These are phyloP conservation scores for Simplicillium aogashimaense DNA, from an alignment of 2,329 filamentous ascomycete species.

Conservation along the genomic window DNA sequence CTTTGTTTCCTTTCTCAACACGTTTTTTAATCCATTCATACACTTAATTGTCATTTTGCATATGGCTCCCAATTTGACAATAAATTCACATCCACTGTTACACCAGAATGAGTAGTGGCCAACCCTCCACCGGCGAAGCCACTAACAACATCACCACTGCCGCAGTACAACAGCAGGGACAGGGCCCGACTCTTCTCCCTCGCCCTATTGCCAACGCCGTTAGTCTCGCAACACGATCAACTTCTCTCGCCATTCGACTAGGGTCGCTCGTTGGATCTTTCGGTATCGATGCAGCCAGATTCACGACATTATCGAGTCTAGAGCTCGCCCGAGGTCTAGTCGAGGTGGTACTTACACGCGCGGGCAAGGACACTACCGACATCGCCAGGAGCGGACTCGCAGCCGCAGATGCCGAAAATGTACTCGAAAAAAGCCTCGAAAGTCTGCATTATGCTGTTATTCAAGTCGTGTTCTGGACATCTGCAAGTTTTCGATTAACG, in stretches of 20 bases:
- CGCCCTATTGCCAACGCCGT: constrained; percentile 46
- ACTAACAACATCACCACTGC: constrained; percentile 10
- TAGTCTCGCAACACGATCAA: constrained; percentile 50
- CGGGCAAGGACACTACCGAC: constrained; percentile 38
- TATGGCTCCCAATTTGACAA: not conserved
- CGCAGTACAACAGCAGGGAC: too few relatives aligned
- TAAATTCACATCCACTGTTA: not conserved
- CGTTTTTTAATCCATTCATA: too few relatives aligned
- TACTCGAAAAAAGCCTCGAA: constrained; percentile 47
- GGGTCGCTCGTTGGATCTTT: constrained; percentile 41
- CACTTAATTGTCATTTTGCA: not conserved
- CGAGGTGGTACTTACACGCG: constrained; percentile 41
- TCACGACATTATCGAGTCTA: constrained; percentile 47
- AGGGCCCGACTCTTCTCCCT: constrained; percentile 43
- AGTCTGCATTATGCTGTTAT: constrained; percentile 47
- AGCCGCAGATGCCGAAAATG: constrained; percentile 41
- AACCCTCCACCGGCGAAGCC: not conserved
- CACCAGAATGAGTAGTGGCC: constrained; percentile 1
- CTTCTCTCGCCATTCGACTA: constrained; percentile 44
- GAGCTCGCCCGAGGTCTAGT: constrained; percentile 45
- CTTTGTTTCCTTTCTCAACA: too few relatives aligned
- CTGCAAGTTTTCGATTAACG: constrained; percentile 49
- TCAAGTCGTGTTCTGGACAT: constrained; percentile 50
- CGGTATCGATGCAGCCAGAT: constrained; percentile 41
- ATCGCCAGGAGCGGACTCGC: constrained; percentile 36